Conservation (phyloP, 805 yeast genomes). For the Yamadazyma sp. region DNA sequence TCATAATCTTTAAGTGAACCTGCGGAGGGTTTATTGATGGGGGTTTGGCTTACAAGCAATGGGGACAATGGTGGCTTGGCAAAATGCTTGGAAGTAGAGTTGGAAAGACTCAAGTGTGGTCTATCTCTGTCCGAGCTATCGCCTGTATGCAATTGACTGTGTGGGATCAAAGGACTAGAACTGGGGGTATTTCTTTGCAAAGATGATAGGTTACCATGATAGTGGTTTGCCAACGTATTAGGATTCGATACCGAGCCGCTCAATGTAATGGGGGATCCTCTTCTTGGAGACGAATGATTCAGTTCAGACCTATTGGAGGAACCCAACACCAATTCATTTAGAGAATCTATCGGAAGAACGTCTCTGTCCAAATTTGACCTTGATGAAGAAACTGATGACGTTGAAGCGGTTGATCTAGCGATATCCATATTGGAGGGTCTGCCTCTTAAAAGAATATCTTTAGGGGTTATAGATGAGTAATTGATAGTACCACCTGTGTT, state of each 20-base stretch:
- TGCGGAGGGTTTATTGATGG: constrained; percentile 47
- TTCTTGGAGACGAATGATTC: neutral
- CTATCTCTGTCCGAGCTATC: constrained; percentile 6
- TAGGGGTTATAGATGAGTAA: constrained; percentile 44
- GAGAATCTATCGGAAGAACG: constrained; percentile 21
- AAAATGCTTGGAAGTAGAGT: neutral
- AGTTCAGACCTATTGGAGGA: constrained; percentile 58
- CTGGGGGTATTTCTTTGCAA: constrained; percentile 55
- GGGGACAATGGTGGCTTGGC: constrained; percentile 77
- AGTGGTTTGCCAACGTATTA: neutral
- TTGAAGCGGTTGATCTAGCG: constrained; percentile 15
- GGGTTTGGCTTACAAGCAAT: constrained; percentile 63
- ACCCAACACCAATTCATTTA: constrained; percentile 15
- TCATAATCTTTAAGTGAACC: constrained; percentile 89
- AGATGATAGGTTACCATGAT: constrained; percentile 51
- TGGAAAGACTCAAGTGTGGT: constrained; percentile 1
- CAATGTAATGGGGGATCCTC: constrained; percentile 47
- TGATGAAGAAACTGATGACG: constrained; percentile 20
- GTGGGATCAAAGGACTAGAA: constrained; percentile 18
- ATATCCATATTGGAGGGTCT: constrained; percentile 15
- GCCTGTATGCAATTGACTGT: constrained; percentile 8
- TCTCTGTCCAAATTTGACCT: constrained; percentile 20
- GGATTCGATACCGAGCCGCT: constrained; percentile 1
- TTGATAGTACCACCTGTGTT: neutral
- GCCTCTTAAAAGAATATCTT: constrained; percentile 37